Evolutionary conservation across 2,329 filamentous ascomycete species (phyloP).

Genomic region (Fulvia fulva): DNA sequence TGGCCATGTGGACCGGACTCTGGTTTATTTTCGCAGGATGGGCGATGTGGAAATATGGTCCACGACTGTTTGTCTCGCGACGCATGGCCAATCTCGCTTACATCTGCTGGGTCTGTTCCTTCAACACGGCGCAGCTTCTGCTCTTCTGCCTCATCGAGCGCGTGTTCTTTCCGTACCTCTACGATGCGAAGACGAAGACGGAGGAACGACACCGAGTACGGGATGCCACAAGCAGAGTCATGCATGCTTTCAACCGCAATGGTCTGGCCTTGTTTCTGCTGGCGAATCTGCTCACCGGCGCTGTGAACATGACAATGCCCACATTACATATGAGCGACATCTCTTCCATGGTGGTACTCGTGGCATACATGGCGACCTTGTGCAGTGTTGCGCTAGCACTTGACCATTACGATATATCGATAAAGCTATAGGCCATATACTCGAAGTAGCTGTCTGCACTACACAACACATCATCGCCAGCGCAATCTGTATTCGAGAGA

Average conservation of each 20-base stretch:
- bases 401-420: conserved; percentile 62
- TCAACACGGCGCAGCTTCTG: conserved; percentile 79
- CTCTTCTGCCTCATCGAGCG: conserved; percentile 75
- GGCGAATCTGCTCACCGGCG: conserved; percentile 83
- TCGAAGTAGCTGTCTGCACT: neutral
- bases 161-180: conserved; percentile 68
- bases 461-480: neutral
- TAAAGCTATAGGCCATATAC: conserved; percentile 57
- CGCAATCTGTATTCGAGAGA: neutral
- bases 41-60: conserved; percentile 65
- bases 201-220: conserved; percentile 62
- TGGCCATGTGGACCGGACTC: conserved; percentile 60
- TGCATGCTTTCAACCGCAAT: conserved; percentile 83
- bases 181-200: conserved; percentile 52
- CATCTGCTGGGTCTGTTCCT: conserved; percentile 85
- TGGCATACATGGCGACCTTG: conserved; percentile 66
- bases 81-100: conserved; percentile 92
- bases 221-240: conserved; percentile 72
- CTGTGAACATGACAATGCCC: conserved; percentile 81
- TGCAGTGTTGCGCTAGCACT: conserved; percentile 65
- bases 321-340: conserved; percentile 68
- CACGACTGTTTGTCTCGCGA: conserved; percentile 74
- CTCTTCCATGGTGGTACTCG: conserved; percentile 68
- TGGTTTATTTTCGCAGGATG: conserved; percentile 72
- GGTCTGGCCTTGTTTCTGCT: conserved; percentile 79